These are phyloP conservation scores for Xylaria scruposa DNA, from an alignment of 495 filamentous ascomycete species.

Conservation along the genomic window DNA sequence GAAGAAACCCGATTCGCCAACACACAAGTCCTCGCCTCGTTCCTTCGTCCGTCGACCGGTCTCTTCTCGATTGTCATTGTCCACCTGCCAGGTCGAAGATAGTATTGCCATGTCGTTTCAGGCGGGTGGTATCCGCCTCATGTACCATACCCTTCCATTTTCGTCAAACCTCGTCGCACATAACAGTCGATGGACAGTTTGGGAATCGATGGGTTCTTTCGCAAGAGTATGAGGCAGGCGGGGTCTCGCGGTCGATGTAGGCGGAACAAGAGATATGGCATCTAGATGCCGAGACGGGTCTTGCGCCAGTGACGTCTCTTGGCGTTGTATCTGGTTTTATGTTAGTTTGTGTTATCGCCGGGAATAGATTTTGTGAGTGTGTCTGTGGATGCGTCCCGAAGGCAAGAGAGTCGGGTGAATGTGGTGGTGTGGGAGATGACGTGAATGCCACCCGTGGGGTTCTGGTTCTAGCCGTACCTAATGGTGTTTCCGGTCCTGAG, in stretches of 20 bases:
- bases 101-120: not conserved
- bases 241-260: slow-evolving; percentile 37
- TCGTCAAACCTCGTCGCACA: slow-evolving; percentile 18
- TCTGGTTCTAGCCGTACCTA: slow-evolving; percentile 66
- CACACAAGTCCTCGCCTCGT: slow-evolving; percentile 30
- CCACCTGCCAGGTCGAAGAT: slow-evolving; percentile 28
- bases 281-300: slow-evolving; percentile 97
- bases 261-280: slow-evolving; percentile 41
- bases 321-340: slow-evolving; percentile 86
- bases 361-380: not conserved
- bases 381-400: slow-evolving; percentile 8
- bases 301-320: slow-evolving; percentile 99
- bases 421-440: slow-evolving; percentile 14
- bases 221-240: slow-evolving; percentile 12
- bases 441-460: not conserved
- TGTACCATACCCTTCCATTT: not conserved
- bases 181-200: slow-evolving; percentile 24
- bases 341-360: not conserved
- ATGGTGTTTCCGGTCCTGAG: slow-evolving; percentile 98
- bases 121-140: not conserved
- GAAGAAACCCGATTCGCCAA: slow-evolving; percentile 39
- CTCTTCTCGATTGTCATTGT: slow-evolving; percentile 19
- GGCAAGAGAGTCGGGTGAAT: not conserved
- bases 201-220: slow-evolving; percentile 28
- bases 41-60: slow-evolving; percentile 22